Evolutionary conservation across 164 flowering plant species (phyloP), one percentile per base, ranked within the genome.

Genomic region (Stephania japonica): DNA sequence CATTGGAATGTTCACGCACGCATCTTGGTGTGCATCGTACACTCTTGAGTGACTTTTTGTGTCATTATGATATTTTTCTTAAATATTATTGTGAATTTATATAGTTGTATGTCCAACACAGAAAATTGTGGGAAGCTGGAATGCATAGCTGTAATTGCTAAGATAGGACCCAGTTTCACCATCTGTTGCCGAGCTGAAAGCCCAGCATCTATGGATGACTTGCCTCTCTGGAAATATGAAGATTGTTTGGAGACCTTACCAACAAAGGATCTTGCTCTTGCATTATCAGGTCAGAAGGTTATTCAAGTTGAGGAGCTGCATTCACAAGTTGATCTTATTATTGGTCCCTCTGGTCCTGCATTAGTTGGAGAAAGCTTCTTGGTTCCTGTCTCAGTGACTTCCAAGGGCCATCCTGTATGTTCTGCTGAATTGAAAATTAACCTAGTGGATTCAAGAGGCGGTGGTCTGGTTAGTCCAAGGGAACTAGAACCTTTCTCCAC

Each of bases 61-160:
- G 38, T 32, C 38, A 32, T 32, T 4, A 0, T 32, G 38, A 32
- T 32, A 32, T 32, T 32, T 32, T 32, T 4, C 38, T 32, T 32
- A 32, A 32, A 32, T 32, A 32, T 27, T 53, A 50, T 24, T 63
- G 27, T 64, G 25, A 67, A 64, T 69, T 5, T 71, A 62, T 25
- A 53, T 41, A 16, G 21, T 24, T 72, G 59, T 68, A 63, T 83
- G 74, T 68, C 25, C 77, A 41, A 42, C 82, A 72, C 91, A 95
- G 99, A 85, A 68, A 93, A 87, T 83, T 90, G 92, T 78, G 99
- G 99, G 70, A 96, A 93, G 87, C 98, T 93, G 26, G 99, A 96
- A 75, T 96, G 99, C 77, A 38, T 89, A 71, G 90, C 92, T 68
- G 87, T 93, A 25, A 72, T 86, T 75, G 93, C 87, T 65, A 89